Percentiles rank a stretch among this genome's conserved stretches.
These are phyloP conservation scores for Tulasnella sp. DNA, from an alignment of 768 basidiomycete species.

Conservation along the genomic window DNA sequence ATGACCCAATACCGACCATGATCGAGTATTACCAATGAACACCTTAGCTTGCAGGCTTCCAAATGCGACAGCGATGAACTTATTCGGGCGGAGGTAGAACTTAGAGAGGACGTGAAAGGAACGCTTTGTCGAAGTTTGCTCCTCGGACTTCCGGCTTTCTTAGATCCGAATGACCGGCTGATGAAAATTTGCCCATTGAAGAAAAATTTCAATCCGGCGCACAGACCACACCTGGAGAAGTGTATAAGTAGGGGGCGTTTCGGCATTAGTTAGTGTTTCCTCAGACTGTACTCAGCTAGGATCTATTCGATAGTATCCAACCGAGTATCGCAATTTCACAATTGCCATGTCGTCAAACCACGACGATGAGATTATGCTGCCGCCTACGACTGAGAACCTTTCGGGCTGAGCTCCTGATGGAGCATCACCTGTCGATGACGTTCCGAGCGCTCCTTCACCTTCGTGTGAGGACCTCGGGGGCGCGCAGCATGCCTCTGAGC, in stretches of 20 bases:
- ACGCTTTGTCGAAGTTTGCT: background rate
- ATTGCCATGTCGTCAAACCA: conserved; percentile 71
- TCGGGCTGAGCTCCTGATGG: background rate
- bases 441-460: conserved; percentile 20
- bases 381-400: conserved; percentile 67
- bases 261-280: conserved; percentile 36
- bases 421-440: conserved; percentile 23
- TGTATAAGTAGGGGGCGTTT: conserved; percentile 37
- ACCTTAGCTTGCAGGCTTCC: background rate
- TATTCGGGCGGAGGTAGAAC: background rate
- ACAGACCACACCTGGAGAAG: conserved; percentile 39
- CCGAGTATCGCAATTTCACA: conserved; percentile 77
- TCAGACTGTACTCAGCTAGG: conserved; percentile 77
- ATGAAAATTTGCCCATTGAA: conserved; percentile 7
- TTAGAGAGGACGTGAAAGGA: background rate
- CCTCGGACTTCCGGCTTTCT: background rate
- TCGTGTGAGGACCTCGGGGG: conserved; percentile 21
- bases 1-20: no score
- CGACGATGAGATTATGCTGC: conserved; percentile 64
- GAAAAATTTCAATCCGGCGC: conserved; percentile 17
- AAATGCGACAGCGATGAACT: background rate
- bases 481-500: conserved; percentile 27
- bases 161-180: background rate
- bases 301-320: conserved; percentile 78
- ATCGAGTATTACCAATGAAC: no score